Base-by-base conservation (phyloP, 2,329 filamentous ascomycete species). In the Stemphylium vesicarium region DNA sequence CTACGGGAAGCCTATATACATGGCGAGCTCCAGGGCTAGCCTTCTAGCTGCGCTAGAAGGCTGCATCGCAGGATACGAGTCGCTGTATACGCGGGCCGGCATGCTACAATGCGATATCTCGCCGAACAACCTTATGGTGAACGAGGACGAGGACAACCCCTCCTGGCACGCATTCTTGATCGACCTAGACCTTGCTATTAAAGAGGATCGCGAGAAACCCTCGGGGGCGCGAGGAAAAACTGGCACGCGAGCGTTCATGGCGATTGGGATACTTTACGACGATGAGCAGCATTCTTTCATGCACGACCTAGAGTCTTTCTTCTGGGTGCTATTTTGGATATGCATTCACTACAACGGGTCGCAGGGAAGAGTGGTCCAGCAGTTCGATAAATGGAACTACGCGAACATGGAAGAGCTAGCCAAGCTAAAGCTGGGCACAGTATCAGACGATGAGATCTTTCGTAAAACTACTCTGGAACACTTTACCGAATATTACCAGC, bases 221-320 rank as follows among this genome's bases (percentile, higher is more conserved):
- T 80, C 73, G 1, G 77, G 78, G 51, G 75, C 76, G 29, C 73
- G 64, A 44, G 73, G 75, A 1, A 81, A 77, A 63, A 80, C 76
- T 1, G 76, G 79, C 10, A 82, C 77, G 15, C 71, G 71, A 59
- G 77, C 74, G 1, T 82, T 81, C 50, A 81, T 82, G 74, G 78
- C 77, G 4, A 80, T 82, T 50, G 75, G 78, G 0, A 70, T 69
- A 2, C 74, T 82, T 35, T 53, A 74, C 8, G 53, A 64, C n/a
- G 37, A 72, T 10, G 74, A 81, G 61, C 54, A 75, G 33, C 75
- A 82, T 62, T 79, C 71, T 1, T 80, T 80, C 29, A 80, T 81
- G 70, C 75, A 82, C 60, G 75, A 82, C 56, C 71, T 81, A 10
- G 77, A 82, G 61, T 83, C 77, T n/a, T n/a, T n/a, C 3, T 81